These are phyloP conservation scores for Pichia deserticola DNA, from an alignment of 805 yeast species.

Conservation along the genomic window DNA sequence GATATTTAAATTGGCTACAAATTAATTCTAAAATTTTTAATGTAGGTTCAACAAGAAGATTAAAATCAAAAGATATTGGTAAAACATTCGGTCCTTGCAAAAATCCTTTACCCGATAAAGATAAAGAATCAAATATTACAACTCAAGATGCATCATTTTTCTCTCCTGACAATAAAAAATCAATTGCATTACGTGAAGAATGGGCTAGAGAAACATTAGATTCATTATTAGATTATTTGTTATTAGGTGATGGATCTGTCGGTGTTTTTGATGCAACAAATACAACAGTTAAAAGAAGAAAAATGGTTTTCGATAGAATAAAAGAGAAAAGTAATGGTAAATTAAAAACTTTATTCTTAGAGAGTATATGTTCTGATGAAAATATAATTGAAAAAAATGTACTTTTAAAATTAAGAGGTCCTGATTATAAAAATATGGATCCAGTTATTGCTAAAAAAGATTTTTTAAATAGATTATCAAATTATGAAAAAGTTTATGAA, in stretches of 20 bases:
- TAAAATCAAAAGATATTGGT: slow-evolving; percentile 42
- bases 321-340: slow-evolving; percentile 49
- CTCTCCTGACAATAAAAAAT: slow-evolving; percentile 64
- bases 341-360: slow-evolving; percentile 75
- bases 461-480: slow-evolving; percentile 70
- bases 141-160: slow-evolving; percentile 79
- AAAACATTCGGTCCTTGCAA: slow-evolving; percentile 54
- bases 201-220: slow-evolving; percentile 97
- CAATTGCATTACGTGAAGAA: slow-evolving; percentile 66
- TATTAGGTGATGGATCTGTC: slow-evolving; percentile 79
- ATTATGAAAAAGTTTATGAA: slow-evolving; percentile 85
- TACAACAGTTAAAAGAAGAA: slow-evolving; percentile 60
- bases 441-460: slow-evolving; percentile 73
- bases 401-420: slow-evolving; percentile 79
- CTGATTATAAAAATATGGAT: slow-evolving; percentile 85
- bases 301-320: slow-evolving; percentile 49
- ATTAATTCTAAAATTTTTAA: slow-evolving; percentile 87
- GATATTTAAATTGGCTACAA: slow-evolving; percentile 91
- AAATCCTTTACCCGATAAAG: slow-evolving; percentile 47
- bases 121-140: slow-evolving; percentile 8
- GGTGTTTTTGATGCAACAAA: slow-evolving; percentile 89
- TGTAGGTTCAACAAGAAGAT: slow-evolving; percentile 90
- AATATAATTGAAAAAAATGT: slow-evolving; percentile 74
- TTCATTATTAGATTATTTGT: slow-evolving; percentile 69
- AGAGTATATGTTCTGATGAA: slow-evolving; percentile 79